A percentile compares a stretch with the other conserved stretches of the same genome.
Evolutionary conservation across 73 alveolate species (phyloP).

Genomic region (Paramecium sonneborni): DNA sequence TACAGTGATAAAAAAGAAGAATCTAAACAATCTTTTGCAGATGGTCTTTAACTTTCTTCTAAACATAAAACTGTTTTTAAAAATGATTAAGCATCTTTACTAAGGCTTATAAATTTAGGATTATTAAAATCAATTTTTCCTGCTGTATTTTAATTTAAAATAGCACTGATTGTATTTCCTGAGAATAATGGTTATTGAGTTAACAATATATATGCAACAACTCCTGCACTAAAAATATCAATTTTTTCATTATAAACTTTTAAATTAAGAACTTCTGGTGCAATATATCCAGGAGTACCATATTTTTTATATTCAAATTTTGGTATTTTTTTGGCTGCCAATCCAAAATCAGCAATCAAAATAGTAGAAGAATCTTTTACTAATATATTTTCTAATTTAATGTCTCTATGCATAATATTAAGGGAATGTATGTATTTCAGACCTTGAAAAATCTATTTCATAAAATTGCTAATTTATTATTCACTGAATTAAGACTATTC

Average conservation of each 20-base stretch:
- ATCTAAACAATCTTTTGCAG: conserved; percentile 18
- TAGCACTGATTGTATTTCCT: conserved; percentile 4
- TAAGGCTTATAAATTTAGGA: neutral
- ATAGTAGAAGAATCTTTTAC: neutral
- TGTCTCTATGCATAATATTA: conserved; percentile 61
- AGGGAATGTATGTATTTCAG: conserved; percentile 56
- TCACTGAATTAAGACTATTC: neutral
- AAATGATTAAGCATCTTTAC: neutral
- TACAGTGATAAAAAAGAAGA: neutral
- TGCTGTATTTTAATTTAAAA: conserved; percentile 28
- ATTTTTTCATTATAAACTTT: conserved; percentile 53
- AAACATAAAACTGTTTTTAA: neutral
- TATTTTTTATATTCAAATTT: conserved; percentile 60
- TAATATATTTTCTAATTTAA: conserved; percentile 52
- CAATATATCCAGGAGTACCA: conserved; percentile 69
- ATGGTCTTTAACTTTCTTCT: neutral
- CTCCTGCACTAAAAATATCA: conserved; percentile 63
- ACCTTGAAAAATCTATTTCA: conserved; percentile 50
- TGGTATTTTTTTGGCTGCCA: neutral
- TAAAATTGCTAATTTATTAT: neutral
- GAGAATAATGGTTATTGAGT: conserved; percentile 4
- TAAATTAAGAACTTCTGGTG: conserved; percentile 62
- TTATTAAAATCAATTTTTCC: conserved; percentile 6
- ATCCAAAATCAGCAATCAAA: conserved; percentile 33
- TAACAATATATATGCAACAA: conserved; percentile 49